Evolutionary conservation across 306 rosid genomes (phyloP).

Genomic region (Citrullus mucosospermus): DNA sequence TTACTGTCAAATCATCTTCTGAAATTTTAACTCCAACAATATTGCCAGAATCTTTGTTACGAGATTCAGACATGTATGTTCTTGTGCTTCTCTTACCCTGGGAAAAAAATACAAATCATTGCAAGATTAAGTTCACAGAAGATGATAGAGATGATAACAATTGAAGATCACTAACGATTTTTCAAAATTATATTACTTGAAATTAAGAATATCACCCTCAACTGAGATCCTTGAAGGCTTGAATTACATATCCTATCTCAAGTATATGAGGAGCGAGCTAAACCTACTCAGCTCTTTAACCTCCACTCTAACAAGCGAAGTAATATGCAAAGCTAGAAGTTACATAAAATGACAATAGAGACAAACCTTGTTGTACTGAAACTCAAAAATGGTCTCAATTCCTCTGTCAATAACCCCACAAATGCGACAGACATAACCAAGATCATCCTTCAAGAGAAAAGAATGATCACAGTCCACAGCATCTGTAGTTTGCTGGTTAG

Average conservation of each 20-base stretch:
- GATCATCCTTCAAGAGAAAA: constrained; percentile 75
- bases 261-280: background rate
- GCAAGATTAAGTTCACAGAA: background rate
- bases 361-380: constrained; percentile 51
- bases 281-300: background rate
- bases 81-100: constrained; percentile 64
- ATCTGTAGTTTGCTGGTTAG: constrained; percentile 26
- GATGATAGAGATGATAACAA: background rate
- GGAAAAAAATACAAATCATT: constrained; percentile 13
- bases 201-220: background rate
- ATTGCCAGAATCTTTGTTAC: constrained; percentile 30
- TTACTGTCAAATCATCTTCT: constrained; percentile 30
- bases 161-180: background rate
- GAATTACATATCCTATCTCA: background rate
- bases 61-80: constrained; percentile 58
- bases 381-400: constrained; percentile 84
- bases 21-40: constrained; percentile 32
- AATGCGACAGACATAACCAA: constrained; percentile 84
- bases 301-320: background rate
- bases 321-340: background rate
- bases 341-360: background rate
- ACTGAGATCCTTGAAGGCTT: background rate
- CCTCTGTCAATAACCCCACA: constrained; percentile 68
- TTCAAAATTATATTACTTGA: background rate
- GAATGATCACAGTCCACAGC: constrained; percentile 76